These are phyloP conservation scores for Incumbomyces lentus DNA, from an alignment of 2,329 filamentous ascomycete species.

Conservation along the genomic window DNA sequence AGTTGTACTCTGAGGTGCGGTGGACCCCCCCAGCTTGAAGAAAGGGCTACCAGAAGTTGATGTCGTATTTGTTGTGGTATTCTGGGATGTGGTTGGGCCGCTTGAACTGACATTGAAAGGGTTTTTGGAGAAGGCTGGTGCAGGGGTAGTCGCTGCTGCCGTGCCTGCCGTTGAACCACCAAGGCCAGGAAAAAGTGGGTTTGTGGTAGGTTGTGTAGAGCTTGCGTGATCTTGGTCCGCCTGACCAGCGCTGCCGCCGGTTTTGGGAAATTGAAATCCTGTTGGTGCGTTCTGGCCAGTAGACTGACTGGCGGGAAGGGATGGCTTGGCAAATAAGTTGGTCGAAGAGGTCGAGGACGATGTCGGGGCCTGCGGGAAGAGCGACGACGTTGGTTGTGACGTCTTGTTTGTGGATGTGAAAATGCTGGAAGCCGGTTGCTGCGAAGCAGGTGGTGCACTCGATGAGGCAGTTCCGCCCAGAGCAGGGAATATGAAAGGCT, in stretches of 20 bases:
- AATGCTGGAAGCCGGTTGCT: not conserved
- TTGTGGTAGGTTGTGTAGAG: constrained; percentile 7
- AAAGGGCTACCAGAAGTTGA: constrained; percentile 20
- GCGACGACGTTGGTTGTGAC: not conserved
- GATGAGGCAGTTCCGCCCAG: constrained; percentile 6
- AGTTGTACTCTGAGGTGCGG: constrained; percentile 9
- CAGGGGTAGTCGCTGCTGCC: constrained; percentile 9
- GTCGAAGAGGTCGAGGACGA: not conserved
- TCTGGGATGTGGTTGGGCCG: constrained; percentile 8
- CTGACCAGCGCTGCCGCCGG: constrained; percentile 6
- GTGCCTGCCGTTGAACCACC: constrained; percentile 6
- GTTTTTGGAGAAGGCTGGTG: constrained; percentile 13
- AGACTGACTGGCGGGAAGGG: constrained; percentile 8
- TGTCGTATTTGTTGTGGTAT: constrained; percentile 15
- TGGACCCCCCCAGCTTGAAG: constrained; percentile 13
- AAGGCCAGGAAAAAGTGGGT: constrained; percentile 2
- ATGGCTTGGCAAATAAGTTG: constrained; percentile 10
- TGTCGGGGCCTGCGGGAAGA: not conserved
- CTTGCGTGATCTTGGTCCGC: constrained; percentile 8
- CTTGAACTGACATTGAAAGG: constrained; percentile 8
- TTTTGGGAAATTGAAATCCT: constrained; percentile 11
- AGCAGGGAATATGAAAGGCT: not conserved
- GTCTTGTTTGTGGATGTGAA: not conserved
- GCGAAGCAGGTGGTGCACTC: not conserved
- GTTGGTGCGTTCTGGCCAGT: not conserved